A percentile compares a stretch with the other conserved stretches of the same genome.
Conservation (phyloP, 1,139 yeast species). For the Meyerozyma guilliermondii region DNA sequence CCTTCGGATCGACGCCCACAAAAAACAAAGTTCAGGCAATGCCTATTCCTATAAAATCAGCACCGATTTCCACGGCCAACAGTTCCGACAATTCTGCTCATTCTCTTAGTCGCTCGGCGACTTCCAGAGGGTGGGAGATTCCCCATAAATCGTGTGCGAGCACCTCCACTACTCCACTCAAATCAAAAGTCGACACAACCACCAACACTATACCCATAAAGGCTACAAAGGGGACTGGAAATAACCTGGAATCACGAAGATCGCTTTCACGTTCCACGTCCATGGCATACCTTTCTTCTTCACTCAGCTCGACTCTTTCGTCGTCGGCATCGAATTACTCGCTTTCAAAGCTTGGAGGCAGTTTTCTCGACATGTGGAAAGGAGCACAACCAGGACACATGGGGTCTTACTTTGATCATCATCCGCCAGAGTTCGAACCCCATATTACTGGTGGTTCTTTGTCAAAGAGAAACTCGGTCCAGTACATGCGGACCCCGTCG, state of each 20-base stretch:
- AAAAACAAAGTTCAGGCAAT: constrained; percentile 6
- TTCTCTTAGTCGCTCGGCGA: constrained; percentile 21
- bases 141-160: constrained; percentile 31
- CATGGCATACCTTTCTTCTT: constrained; percentile 40
- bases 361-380: constrained; percentile 46
- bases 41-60: constrained; percentile 28
- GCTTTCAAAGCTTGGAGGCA: constrained; percentile 37
- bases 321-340: constrained; percentile 37
- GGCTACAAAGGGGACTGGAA: constrained; percentile 10
- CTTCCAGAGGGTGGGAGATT: constrained; percentile 43
- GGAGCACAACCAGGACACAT: constrained; percentile 4
- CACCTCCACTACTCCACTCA: constrained; percentile 13
- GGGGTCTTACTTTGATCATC: constrained; percentile 4
- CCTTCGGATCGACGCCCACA: neutral
- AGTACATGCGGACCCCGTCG: constrained; percentile 38
- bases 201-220: constrained; percentile 20
- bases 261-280: constrained; percentile 35
- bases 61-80: constrained; percentile 10
- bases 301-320: constrained; percentile 34
- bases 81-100: constrained; percentile 22
- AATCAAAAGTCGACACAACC: constrained; percentile 11
- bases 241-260: constrained; percentile 6
- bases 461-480: constrained; percentile 25
- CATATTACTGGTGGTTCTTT: constrained; percentile 7
- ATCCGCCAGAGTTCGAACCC: constrained; percentile 4